These are phyloP conservation scores for Pseudogymnoascus sp. DNA, from an alignment of 2,329 filamentous ascomycete genomes.

Conservation along the genomic window DNA sequence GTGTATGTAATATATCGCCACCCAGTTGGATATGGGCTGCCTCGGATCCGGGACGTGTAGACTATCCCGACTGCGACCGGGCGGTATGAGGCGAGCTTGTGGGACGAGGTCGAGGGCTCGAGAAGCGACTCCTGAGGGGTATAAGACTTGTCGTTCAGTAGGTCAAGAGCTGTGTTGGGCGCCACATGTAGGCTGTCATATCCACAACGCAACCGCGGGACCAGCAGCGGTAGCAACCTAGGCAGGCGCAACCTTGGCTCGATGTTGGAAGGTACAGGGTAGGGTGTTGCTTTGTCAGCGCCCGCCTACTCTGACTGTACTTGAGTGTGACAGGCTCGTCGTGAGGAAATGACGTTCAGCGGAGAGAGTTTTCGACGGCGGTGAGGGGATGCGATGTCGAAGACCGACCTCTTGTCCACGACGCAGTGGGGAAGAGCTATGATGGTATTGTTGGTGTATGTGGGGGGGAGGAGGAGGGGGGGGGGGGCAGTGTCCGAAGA, in stretches of 20 bases:
- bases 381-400: not conserved
- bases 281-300: not conserved
- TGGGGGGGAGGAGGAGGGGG: no score
- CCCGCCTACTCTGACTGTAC: not conserved
- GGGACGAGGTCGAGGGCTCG: not conserved
- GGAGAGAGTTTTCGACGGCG: not conserved
- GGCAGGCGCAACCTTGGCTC: slow-evolving; percentile 24
- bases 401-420: not conserved
- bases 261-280: slow-evolving; percentile 17
- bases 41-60: not conserved
- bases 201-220: not conserved
- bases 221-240: not conserved
- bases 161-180: not conserved
- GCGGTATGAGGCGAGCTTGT: not conserved
- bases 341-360: not conserved
- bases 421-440: not conserved
- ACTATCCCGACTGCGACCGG: not conserved
- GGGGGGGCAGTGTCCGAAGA: not conserved
- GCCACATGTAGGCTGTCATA: not conserved
- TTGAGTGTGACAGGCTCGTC: not conserved
- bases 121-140: not conserved
- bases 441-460: not conserved
- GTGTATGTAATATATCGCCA: not conserved
- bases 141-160: not conserved
- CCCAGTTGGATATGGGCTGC: not conserved